Base-by-base conservation (phyloP, 768 basidiomycete genomes). In the Megacollybia marginata region DNA sequence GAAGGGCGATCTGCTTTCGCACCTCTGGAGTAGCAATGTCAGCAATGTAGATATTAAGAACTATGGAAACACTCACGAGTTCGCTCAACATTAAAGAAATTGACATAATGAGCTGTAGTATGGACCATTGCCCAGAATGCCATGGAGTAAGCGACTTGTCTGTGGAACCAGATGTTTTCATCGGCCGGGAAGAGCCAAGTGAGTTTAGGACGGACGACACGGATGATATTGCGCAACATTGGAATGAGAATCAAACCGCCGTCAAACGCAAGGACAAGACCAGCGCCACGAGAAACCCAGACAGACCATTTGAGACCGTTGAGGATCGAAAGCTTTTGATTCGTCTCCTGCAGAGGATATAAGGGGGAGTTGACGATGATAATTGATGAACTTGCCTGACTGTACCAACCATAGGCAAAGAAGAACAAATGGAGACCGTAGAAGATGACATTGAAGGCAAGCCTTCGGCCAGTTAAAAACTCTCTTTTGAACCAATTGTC, bases 121-220 rank as follows among this genome's bases (percentile, higher is more conserved):
- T 97, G 93, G 0, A 95, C 85, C 78, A 91, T 85, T 9, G 88
- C 70, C 85, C 87, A 94, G 71, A 95, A 93, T 3, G 90, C 85
- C 80, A 94, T 83, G 7, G 87, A 88, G 65, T 96, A 97, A 15
- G 93, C 93, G 42, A 95, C 88, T 62, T 94, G 92, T 50, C 91
- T 75, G 66, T 96, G 92, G 75, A 88, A 92, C 93, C 92, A 94
- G 60, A 95, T 86, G 57, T 90, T 91, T 71, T 95, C 92, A 64
- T 97, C 93, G 51, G 88, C 85, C 13, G 92, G 92, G 73, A 95
- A 83, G 49, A 88, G 68, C 80, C 87, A 86, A n/a, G 80, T 67
- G 43, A 95, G 60, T 56, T 73, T 79, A 16, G 92, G 93, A 33
- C 93, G 85, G 55, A 94, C 68, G 54, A 90, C 66, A 52, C 88